Evolutionary conservation across 768 basidiomycete species (phyloP), one percentile per base, ranked within the genome.

Genomic region (Roridomyces roridus): DNA sequence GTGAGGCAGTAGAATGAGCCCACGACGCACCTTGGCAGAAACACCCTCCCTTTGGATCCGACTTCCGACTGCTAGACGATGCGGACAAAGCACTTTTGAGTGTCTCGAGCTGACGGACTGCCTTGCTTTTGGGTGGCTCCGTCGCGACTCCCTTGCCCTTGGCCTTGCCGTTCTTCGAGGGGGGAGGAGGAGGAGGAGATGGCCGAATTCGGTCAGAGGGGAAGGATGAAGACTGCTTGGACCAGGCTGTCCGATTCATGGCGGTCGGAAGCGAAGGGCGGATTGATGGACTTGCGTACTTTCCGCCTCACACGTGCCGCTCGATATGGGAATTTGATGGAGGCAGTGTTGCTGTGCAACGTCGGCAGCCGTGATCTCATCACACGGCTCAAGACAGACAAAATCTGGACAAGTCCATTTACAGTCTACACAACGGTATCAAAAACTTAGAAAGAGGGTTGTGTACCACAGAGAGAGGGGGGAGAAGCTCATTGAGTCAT

Each of bases 41-140:
- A 64, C 88, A 91, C 0, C 88, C 87, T 5, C 85, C 83, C 36
- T 80, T 82, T 0, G 85, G 80, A 68, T 89, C 87, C 52, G 71
- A 81, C 36, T 71, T 67, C 0, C 50, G 67, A 0, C 72, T 73
- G n/a, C 68, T 68, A 3, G 73, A 65, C 14, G 65, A 67, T 23
- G 60, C 67, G 2, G 29, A 24, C 15, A 66, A 67, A 5, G 71
- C 77, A n/a, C 70, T 62, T 28, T 82, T 68, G 36, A 85, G 69
- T 7, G 69, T 62, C 61, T 88, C 85, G 17, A 89, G 74, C 21
- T 58, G 63, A 5, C 70, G 70, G 14, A 89, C 77, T 29, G 75
- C 76, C 56, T 70, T 76, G 68, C 82, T 87, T 67, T 83, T 86
- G 2, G 74, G 69, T 51, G 46, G 58, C 52, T 63, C 63, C 14